Conservation (phyloP, 257 asterid genomes). For the Penstemon eatonii region DNA sequence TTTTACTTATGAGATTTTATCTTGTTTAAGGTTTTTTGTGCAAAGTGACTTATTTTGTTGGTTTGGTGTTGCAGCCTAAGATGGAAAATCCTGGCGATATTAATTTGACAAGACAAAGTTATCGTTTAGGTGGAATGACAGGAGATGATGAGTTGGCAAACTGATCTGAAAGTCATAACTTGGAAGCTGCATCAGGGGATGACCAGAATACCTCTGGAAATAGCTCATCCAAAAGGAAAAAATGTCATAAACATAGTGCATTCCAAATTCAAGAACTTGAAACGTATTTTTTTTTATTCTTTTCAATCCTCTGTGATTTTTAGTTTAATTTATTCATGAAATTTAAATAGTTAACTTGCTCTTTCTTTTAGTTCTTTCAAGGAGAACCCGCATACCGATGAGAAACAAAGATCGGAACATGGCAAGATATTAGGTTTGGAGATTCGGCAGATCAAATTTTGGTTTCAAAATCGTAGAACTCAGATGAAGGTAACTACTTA, state of each 20-base stretch:
- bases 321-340: background rate
- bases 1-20: constrained; percentile 24
- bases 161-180: too few species aligned
- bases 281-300: constrained; percentile 38
- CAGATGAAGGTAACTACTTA: constrained; percentile 38
- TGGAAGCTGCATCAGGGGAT: too few species aligned
- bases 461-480: constrained; percentile 87
- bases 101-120: constrained; percentile 29
- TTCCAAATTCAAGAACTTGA: constrained; percentile 74
- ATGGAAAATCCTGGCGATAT: constrained; percentile 75
- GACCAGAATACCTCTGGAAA: constrained; percentile 44
- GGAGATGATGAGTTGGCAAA: too few species aligned
- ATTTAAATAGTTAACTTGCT: background rate
- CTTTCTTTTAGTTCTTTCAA: constrained; percentile 58
- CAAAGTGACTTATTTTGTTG: background rate
- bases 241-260: constrained; percentile 19
- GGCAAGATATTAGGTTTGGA: constrained; percentile 66
- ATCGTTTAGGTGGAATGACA: too few species aligned
- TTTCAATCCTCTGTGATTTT: background rate
- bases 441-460: constrained; percentile 76
- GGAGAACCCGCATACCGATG: constrained; percentile 91
- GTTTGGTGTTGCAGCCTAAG: constrained; percentile 57
- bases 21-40: constrained; percentile 4
- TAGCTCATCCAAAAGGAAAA: constrained; percentile 50
- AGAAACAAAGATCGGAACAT: constrained; percentile 73